Percentiles rank a stretch among this genome's conserved stretches.
Evolutionary conservation across 2,329 filamentous ascomycete species (phyloP).

Genomic region (Penicillium sp.): DNA sequence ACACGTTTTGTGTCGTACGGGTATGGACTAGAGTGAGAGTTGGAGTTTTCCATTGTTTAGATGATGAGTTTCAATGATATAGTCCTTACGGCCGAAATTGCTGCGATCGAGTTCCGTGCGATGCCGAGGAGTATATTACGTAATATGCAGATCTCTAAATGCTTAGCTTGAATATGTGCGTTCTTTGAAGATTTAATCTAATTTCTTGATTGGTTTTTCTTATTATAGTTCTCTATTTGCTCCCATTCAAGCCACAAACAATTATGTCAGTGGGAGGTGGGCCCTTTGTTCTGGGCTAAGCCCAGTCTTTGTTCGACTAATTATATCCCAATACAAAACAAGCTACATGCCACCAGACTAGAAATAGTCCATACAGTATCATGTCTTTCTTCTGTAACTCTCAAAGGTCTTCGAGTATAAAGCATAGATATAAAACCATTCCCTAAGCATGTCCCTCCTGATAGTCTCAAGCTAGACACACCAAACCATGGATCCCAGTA

Average conservation of each 20-base stretch:
- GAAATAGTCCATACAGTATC: not conserved
- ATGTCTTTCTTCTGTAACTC: not conserved
- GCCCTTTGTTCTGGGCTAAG: not conserved
- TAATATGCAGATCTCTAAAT: not conserved
- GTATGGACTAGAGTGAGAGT: constrained; percentile 1
- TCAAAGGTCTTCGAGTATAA: not conserved
- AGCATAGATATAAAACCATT: too few species aligned
- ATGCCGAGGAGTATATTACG: not conserved
- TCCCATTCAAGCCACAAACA: too few species aligned
- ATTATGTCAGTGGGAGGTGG: too few species aligned
- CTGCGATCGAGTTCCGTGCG: not conserved
- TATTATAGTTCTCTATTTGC: too few species aligned
- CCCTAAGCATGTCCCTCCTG: not conserved
- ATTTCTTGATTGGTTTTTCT: too few species aligned
- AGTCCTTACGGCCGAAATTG: not conserved
- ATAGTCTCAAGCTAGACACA: too few species aligned
- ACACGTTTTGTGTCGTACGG: constrained; percentile 24
- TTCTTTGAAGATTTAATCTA: too few species aligned
- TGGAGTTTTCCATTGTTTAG: not conserved
- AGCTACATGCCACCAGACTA: not conserved
- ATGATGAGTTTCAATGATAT: not conserved
- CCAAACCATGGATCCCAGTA: not conserved
- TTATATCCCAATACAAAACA: not conserved
- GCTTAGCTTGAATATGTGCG: too few species aligned
- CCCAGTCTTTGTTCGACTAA: not conserved